Percentiles rank a stretch among this genome's conserved stretches.
Conservation (phyloP, 345 rosid genomes). For the Citrus cavaleriei region DNA sequence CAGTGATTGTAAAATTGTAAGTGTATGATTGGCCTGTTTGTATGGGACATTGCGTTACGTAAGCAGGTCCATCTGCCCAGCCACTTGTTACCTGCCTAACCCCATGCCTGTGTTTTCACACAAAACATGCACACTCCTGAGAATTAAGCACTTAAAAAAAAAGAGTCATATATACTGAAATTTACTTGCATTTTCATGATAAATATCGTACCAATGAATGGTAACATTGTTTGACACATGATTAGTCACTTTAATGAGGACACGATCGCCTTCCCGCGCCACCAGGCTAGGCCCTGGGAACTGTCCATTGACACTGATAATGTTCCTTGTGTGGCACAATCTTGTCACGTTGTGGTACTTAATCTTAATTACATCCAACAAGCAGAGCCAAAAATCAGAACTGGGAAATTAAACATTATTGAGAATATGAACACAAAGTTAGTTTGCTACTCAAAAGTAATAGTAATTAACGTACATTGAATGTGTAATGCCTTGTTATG, state of each 20-base stretch:
- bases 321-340: conserved; percentile 46
- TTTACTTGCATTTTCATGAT: not conserved
- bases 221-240: conserved; percentile 43
- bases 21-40: conserved; percentile 42
- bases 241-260: conserved; percentile 46
- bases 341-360: conserved; percentile 40
- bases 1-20: conserved; percentile 58
- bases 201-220: conserved; percentile 45
- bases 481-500: conserved; percentile 50
- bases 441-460: not conserved
- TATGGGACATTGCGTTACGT: conserved; percentile 61
- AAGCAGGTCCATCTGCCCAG: conserved; percentile 64
- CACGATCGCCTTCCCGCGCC: conserved; percentile 59
- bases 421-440: not conserved
- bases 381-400: not conserved
- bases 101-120: conserved; percentile 48
- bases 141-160: no score
- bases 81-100: conserved; percentile 45
- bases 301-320: conserved; percentile 48
- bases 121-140: no score
- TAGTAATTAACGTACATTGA: conserved; percentile 36
- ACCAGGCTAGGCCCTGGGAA: conserved; percentile 52
- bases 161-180: not conserved
- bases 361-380: conserved; percentile 18
- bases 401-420: not conserved